phyloP scores from a whole-genome alignment of 106 monocot genomes.

The Acorus gramineus region DNA sequence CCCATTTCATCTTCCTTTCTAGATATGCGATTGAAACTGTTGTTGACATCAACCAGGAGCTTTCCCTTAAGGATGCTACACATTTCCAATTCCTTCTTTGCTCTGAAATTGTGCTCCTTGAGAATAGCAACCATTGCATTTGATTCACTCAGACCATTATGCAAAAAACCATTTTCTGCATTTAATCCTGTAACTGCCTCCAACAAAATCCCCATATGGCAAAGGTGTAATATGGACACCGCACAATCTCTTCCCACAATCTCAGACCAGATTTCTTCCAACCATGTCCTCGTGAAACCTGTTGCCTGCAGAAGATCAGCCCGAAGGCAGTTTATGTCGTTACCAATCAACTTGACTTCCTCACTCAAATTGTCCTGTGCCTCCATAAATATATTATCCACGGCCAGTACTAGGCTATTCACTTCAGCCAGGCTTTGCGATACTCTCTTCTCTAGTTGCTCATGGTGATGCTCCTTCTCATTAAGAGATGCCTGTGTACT shows the following conservation, averaged over 20 bases:
- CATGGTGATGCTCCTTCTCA: constrained; percentile 29
- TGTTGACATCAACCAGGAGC: constrained; percentile 57
- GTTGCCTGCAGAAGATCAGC: constrained; percentile 20
- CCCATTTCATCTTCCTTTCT: constrained; percentile 53
- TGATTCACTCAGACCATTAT: constrained; percentile 35
- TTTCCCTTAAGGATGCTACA: constrained; percentile 62
- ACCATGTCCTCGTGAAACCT: constrained; percentile 25
- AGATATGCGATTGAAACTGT: constrained; percentile 43
- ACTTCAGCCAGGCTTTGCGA: constrained; percentile 16
- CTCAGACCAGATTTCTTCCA: constrained; percentile 68
- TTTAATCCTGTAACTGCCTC: constrained; percentile 59
- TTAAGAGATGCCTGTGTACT: constrained; percentile 33
- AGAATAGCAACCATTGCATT: constrained; percentile 46
- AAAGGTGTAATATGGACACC: constrained; percentile 53
- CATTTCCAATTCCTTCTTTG: constrained; percentile 51
- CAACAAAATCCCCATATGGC: constrained; percentile 60
- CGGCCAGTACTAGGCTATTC: constrained; percentile 21
- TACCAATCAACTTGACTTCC: constrained; percentile 38
- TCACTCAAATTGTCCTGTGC: constrained; percentile 31
- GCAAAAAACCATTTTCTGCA: constrained; percentile 46
- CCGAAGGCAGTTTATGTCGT: constrained; percentile 34
- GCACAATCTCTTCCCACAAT: constrained; percentile 72
- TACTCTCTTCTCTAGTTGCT: constrained; percentile 22
- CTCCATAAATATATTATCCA: constrained; percentile 29
- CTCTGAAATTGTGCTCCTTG: constrained; percentile 40